Percentiles rank a stretch among this genome's conserved stretches.
These are phyloP conservation scores for Heliophila coronopifolia DNA, from an alignment of 441 rosid species.

Conservation along the genomic window DNA sequence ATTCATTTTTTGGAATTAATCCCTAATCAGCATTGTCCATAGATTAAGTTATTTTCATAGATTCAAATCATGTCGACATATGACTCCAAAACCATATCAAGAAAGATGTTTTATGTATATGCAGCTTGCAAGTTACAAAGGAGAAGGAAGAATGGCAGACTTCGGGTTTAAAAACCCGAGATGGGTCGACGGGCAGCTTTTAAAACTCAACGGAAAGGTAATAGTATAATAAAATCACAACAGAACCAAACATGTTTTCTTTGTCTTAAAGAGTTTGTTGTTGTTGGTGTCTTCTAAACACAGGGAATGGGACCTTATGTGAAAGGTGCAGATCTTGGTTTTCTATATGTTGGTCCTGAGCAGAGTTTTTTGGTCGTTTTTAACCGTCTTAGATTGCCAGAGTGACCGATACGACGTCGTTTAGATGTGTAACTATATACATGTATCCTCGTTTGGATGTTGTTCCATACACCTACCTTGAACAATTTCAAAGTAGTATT, in stretches of 20 bases:
- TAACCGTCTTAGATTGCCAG: conserved; percentile 71
- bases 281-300: conserved; percentile 24
- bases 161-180: conserved; percentile 66
- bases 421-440: conserved; percentile 6
- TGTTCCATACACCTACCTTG: conserved; percentile 1
- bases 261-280: too few species aligned
- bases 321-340: conserved; percentile 86
- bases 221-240: too few species aligned
- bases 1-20: too few species aligned
- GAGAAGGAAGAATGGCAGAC: conserved; percentile 89
- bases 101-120: conserved; percentile 13
- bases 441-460: not conserved
- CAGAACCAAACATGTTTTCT: too few species aligned
- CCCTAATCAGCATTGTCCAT: too few species aligned
- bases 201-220: conserved; percentile 86
- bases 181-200: conserved; percentile 91
- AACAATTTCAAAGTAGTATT: not conserved
- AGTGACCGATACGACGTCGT: conserved; percentile 26
- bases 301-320: conserved; percentile 76
- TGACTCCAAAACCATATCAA: not conserved
- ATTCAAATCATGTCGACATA: not conserved
- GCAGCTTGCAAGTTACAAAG: conserved; percentile 76
- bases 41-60: too few species aligned
- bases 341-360: conserved; percentile 70
- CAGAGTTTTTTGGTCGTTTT: conserved; percentile 86